Evolutionary conservation across 768 basidiomycete species (phyloP).

Genomic region (Lentinus brumalis): DNA sequence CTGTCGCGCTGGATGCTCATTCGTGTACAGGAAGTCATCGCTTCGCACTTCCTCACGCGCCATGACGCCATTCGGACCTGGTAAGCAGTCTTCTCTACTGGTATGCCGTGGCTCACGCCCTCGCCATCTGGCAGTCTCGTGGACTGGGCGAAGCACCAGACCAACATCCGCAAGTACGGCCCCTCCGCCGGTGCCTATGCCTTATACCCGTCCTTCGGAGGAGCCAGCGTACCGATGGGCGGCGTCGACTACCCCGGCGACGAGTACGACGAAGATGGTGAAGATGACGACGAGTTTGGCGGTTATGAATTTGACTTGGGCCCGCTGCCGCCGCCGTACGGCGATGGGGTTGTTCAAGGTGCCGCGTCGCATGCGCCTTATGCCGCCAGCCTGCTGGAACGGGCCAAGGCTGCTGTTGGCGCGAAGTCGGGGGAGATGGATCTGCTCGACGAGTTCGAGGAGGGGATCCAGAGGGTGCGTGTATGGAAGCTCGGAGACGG

Average conservation of each 20-base stretch:
- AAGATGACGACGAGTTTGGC: background rate
- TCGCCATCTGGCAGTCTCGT: slow-evolving; percentile 30
- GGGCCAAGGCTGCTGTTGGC: background rate
- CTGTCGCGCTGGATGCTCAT: background rate
- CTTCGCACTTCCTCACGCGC: slow-evolving; percentile 48
- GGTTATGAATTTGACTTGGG: background rate
- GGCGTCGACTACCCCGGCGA: background rate
- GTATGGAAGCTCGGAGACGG: slow-evolving; percentile 24
- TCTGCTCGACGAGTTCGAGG: slow-evolving; percentile 39
- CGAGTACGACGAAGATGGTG: too few relatives aligned
- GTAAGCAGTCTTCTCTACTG: slow-evolving; percentile 31
- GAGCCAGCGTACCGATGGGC: too few relatives aligned
- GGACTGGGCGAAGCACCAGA: slow-evolving; percentile 36
- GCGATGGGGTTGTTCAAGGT: too few relatives aligned
- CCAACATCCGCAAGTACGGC: slow-evolving; percentile 30
- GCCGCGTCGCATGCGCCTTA: background rate
- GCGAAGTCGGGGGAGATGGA: slow-evolving; percentile 21
- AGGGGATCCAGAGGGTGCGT: slow-evolving; percentile 37
- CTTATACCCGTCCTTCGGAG: too few relatives aligned
- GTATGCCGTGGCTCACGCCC: background rate
- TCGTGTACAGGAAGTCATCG: slow-evolving; percentile 47
- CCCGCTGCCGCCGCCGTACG: too few relatives aligned
- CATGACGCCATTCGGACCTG: slow-evolving; percentile 43
- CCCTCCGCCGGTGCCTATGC: background rate
- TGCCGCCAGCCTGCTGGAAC: background rate